phyloP scores from a whole-genome alignment of 768 basidiomycete species.

The Mycena rebaudengoi region DNA sequence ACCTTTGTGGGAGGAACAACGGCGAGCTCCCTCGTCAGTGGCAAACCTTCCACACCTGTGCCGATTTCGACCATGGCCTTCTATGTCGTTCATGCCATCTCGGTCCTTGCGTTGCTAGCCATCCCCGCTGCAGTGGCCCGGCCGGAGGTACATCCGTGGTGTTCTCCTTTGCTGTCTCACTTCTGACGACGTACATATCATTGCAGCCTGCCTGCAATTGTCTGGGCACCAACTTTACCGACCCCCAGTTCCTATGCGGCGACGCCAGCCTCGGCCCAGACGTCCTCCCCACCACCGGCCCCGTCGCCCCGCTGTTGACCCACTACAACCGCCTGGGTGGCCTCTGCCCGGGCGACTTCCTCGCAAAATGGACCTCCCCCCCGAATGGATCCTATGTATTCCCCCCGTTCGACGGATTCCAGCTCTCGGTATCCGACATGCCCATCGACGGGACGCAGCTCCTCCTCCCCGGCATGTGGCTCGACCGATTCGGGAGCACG shows the following conservation, averaged over 20 bases:
- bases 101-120: not conserved
- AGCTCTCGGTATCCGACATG: constrained; percentile 13
- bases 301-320: not conserved
- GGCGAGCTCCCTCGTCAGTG: not conserved
- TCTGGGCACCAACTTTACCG: constrained; percentile 6
- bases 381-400: not conserved
- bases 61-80: not conserved
- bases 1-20: not conserved
- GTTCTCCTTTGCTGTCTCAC: not conserved
- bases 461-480: constrained; percentile 6
- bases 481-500: constrained; percentile 16
- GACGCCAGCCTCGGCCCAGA: constrained; percentile 12
- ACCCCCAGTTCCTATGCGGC: constrained; percentile 1
- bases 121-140: not conserved
- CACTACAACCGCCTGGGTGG: constrained; percentile 18
- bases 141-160: not conserved
- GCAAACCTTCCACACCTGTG: not conserved
- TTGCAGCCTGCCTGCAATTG: constrained; percentile 2
- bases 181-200: not conserved
- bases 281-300: not conserved
- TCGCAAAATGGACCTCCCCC: constrained; percentile 14
- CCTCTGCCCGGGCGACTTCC: constrained; percentile 9
- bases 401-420: constrained; percentile 15
- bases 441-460: constrained; percentile 16
- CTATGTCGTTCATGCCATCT: not conserved